Evolutionary conservation across 2,329 filamentous ascomycete species (phyloP).

Genomic region (Xylariaceae sp.): DNA sequence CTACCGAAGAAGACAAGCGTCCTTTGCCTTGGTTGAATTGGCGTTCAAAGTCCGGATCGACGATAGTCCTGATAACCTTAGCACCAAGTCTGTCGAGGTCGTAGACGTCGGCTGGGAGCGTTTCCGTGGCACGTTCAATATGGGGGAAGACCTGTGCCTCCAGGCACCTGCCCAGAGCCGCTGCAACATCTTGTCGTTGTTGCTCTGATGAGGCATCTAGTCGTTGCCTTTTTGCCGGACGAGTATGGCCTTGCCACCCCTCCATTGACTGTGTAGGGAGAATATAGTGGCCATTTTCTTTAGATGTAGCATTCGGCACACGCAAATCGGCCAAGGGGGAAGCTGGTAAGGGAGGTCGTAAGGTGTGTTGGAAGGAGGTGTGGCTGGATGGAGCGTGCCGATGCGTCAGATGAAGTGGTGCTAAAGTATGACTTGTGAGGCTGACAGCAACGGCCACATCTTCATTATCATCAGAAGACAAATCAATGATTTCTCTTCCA

Average conservation of each 20-base stretch:
- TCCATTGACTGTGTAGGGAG: background rate
- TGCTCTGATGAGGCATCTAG: background rate
- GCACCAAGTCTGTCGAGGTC: constrained; percentile 35
- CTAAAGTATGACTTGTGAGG: too few species aligned
- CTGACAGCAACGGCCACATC: constrained; percentile 1
- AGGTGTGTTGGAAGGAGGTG: too few species aligned
- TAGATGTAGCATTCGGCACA: too few species aligned
- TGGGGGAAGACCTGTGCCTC: constrained; percentile 40
- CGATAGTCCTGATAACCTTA: constrained; percentile 31
- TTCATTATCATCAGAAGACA: constrained; percentile 29
- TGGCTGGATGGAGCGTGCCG: too few species aligned
- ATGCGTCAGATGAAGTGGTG: too few species aligned
- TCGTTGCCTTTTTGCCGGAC: constrained; percentile 21
- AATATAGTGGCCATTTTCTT: too few species aligned
- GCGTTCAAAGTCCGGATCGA: constrained; percentile 34
- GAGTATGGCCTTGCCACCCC: background rate
- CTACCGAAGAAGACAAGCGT: constrained; percentile 25
- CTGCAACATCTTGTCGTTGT: constrained; percentile 4
- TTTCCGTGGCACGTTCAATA: constrained; percentile 31
- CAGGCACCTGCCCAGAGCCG: constrained; percentile 32
- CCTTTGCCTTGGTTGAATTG: constrained; percentile 33
- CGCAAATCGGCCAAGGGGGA: too few species aligned
- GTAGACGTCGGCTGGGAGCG: constrained; percentile 28
- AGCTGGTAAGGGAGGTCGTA: background rate
- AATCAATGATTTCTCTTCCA: constrained; percentile 13